Base-by-base conservation (phyloP, 495 filamentous ascomycete species). In the Penicillium salamii region DNA sequence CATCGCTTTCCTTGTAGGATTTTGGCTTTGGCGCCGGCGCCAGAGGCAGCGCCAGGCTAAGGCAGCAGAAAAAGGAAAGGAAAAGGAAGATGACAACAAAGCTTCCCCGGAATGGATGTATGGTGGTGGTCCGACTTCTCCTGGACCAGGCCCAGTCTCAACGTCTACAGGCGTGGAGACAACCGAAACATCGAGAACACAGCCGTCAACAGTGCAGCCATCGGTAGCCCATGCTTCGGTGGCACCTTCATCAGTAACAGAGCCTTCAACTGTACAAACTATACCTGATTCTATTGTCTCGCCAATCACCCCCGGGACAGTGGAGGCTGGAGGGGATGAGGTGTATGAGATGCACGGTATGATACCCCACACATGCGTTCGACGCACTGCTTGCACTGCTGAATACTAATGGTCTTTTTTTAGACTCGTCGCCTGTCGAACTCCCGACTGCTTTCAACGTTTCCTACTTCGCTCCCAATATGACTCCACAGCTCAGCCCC, bases 11-110 rank as follows among this genome's bases (percentile, higher is more conserved):
- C 69, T 83, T 15, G 75, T 76, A 15, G 75, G 75, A 3, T 64
- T 66, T 13, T 71, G 82, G 41, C 61, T 87, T 3, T 69, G 85
- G 11, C 86, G 73, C 50, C 71, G 81, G 11, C 74, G 76, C 3
- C 70, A 78, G 23, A 48, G 26, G 13, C 5, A 33, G 14, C 29
- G 18, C 19, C 9, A 34, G 42, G 2, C 29, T 1, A 8, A 12
- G 3, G 29, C 21, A 11, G 13, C 17, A 2, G 19, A 39, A 39
- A 6, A 12, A 3, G 26, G 33, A 23, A 7, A n/a, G 3, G n/a
- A 15, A 23, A 29, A 44, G 12, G 42, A 32, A 0, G 18, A 44
- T 21, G 21, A 6, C 13, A 23, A 21, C 5, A n/a, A 14, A 20
- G 18, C 3, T 15, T 18, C 13, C 0, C 9, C 42, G 5, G 42